Evolutionary conservation across 306 rosid genomes (phyloP).

Genomic region (Rosa persica): DNA sequence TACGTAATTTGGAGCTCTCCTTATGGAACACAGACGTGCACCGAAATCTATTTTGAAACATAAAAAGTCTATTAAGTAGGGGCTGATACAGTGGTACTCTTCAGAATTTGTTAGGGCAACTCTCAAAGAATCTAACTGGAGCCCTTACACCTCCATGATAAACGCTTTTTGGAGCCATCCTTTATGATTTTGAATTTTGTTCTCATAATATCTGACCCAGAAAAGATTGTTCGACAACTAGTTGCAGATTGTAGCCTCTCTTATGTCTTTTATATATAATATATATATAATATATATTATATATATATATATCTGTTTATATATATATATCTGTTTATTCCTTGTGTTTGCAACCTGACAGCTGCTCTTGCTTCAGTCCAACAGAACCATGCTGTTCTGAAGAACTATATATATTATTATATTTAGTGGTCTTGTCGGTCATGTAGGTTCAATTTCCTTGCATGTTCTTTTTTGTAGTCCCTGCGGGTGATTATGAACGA

Average conservation of each 20-base stretch:
- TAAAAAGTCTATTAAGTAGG: neutral
- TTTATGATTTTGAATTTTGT: neutral
- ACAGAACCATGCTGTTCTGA: neutral
- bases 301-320: neutral
- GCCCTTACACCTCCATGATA: neutral
- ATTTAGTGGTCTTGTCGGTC: neutral
- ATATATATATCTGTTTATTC: neutral
- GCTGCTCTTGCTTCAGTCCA: neutral
- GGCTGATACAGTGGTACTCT: neutral
- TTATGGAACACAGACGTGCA: neutral
- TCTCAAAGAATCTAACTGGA: neutral
- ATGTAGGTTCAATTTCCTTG: neutral
- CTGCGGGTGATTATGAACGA: slow-evolving; percentile 87
- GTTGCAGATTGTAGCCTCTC: neutral
- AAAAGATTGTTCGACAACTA: neutral
- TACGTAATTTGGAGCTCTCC: neutral
- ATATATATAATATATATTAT: too few species aligned
- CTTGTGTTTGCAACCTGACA: neutral
- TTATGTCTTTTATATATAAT: neutral
- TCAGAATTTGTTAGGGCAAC: neutral
- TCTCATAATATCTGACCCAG: neutral
- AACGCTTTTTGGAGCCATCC: neutral
- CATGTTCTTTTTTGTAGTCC: slow-evolving; percentile 43
- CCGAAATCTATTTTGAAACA: neutral
- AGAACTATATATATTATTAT: neutral